Percentiles rank a stretch among this genome's conserved stretches.
phyloP scores from a whole-genome alignment of 306 rosid genomes.

The Biancaea sappan region DNA sequence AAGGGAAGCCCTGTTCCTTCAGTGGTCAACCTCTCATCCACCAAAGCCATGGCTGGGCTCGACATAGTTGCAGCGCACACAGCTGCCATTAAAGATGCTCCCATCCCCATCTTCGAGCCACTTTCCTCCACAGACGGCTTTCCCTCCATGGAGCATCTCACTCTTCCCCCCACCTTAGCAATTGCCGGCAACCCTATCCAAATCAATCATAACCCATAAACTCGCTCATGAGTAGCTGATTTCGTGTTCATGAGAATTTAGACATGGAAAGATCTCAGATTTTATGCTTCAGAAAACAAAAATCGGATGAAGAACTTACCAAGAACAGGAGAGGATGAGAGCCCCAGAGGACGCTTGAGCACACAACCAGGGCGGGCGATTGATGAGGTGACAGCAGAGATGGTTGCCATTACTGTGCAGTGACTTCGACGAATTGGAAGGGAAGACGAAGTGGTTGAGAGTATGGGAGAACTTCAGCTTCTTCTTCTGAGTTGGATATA shows the following conservation, averaged over 20 bases:
- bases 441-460: conserved; percentile 24
- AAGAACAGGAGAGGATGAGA: conserved; percentile 64
- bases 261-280: conserved; percentile 1
- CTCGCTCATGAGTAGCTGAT: background rate
- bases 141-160: conserved; percentile 73
- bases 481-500: conserved; percentile 7
- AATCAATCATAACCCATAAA: background rate
- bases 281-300: too few species aligned
- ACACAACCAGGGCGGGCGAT: conserved; percentile 54
- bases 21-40: conserved; percentile 91
- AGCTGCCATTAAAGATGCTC: conserved; percentile 66
- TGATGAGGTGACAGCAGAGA: conserved; percentile 60
- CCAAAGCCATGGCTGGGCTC: conserved; percentile 88
- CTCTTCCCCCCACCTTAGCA: conserved; percentile 76
- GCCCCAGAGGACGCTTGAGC: conserved; percentile 52
- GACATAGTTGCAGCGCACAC: conserved; percentile 64
- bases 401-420: conserved; percentile 68
- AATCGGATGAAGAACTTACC: conserved; percentile 49
- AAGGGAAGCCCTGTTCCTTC: conserved; percentile 98
- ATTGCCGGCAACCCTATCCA: conserved; percentile 65
- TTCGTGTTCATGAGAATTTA: background rate
- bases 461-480: background rate
- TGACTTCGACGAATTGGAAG: conserved; percentile 6
- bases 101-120: conserved; percentile 57
- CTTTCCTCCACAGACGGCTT: conserved; percentile 42